Base-by-base conservation (phyloP, 2,329 filamentous ascomycete genomes). In the Endoconidiophora laricicola region DNA sequence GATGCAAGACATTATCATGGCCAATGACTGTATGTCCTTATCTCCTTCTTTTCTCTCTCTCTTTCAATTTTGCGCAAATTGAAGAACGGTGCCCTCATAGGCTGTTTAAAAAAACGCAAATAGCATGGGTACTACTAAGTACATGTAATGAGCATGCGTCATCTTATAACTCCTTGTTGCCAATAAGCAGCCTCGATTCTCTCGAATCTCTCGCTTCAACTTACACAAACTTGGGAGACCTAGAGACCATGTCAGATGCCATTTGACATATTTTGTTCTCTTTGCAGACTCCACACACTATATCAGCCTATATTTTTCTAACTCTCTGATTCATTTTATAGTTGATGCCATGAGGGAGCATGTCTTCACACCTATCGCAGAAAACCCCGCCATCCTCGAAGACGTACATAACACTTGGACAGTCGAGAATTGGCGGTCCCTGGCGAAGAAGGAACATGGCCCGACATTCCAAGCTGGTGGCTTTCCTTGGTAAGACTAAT, bases 381-480 rank as follows among this genome's bases (percentile, higher is more conserved):
- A 86, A 57, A 86, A 94, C 57, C 79, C 88, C 55, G 83, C 86
- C 60, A 81, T 82, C 33, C 73, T 90, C 55, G 81, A 81, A 49
- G 86, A 94, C 62, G 73, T 73, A 39, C 68, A 81, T 58, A 64
- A 84, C 65, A 94, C 86, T 59, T 98, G 91, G 91, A 78, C 84
- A 26, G 86, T 98, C 54, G 74, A 84, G 58, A 74, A 83, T 55
- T 98, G 90, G 88, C 75, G 83, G 56, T 73, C 68, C 37, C 66
- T 93, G 57, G 70, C 73, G 14, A 83, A 85, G 66, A 86, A 84
- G 62, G 82, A 91, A 60, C 87, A 93, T 68, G 86, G 91, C 2
- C 91, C 91, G 2, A 63, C 82, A 52, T 98, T 98, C 63, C 64
- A 91, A 54, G 90, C 86, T 56, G 88, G 81, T 46, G 88, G 84